A percentile compares a stretch with the other conserved stretches of the same genome.
phyloP scores from a whole-genome alignment of 208 protist species.

The Leishmania amazonensis region DNA sequence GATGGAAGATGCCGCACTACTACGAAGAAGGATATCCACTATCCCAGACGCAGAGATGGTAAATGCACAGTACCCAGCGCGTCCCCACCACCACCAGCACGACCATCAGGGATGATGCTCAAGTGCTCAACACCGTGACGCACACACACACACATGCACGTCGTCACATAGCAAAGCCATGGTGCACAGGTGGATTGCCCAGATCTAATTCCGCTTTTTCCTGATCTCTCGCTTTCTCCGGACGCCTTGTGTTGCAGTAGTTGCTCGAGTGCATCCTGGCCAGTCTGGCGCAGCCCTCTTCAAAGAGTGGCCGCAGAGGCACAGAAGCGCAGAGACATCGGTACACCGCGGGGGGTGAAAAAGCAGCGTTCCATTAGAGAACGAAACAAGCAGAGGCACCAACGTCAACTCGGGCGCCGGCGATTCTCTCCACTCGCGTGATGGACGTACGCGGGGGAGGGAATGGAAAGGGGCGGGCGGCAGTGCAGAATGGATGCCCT shows the following conservation, averaged over 20 bases:
- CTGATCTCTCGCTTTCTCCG: neutral
- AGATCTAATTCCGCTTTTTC: neutral
- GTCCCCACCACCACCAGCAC: neutral
- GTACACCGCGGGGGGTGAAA: neutral
- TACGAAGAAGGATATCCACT: neutral
- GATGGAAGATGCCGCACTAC: neutral
- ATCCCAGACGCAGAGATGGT: neutral
- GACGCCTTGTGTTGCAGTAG: neutral
- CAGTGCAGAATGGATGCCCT: neutral
- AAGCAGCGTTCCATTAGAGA: neutral
- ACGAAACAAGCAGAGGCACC: too few relatives aligned
- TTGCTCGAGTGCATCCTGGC: neutral
- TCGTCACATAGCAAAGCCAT: neutral
- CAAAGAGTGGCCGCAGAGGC: neutral
- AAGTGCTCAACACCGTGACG: neutral
- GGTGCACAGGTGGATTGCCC: neutral
- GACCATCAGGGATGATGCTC: neutral
- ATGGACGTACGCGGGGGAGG: neutral
- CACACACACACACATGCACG: neutral
- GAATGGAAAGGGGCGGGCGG: neutral
- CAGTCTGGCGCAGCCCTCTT: neutral
- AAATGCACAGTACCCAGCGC: neutral
- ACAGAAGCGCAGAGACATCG: neutral
- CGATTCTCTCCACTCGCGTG: neutral
- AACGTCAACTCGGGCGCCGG: neutral